These are phyloP conservation scores for Pythium volutum DNA, from an alignment of 352 stramenopile genomes.

Conservation along the genomic window DNA sequence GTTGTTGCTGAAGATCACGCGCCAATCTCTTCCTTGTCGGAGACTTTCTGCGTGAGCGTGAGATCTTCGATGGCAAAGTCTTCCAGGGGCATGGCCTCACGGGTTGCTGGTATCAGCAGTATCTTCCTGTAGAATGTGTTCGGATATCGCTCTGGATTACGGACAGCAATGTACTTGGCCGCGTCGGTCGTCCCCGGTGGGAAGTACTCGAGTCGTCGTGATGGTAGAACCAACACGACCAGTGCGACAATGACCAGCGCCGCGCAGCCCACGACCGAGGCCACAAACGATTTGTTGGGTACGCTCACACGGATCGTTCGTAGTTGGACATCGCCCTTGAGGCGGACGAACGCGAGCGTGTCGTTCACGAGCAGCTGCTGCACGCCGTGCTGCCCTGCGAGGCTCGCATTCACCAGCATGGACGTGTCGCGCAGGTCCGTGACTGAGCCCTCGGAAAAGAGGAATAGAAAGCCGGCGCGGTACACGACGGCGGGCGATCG, in stretches of 20 bases:
- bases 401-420: not conserved
- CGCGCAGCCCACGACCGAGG: conserved; percentile 2
- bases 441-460: conserved; percentile 8
- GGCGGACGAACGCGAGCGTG: conserved; percentile 8
- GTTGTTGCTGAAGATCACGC: not conserved
- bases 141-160: conserved; percentile 5
- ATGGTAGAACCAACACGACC: not conserved
- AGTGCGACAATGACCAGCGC: conserved; percentile 1
- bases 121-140: conserved; percentile 7
- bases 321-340: conserved; percentile 12
- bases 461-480: conserved; percentile 3
- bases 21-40: not conserved
- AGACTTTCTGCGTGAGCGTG: not conserved
- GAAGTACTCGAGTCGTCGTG: conserved; percentile 12
- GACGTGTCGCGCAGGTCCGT: conserved; percentile 17
- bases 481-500: not conserved
- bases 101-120: conserved; percentile 8
- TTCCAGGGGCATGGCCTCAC: conserved; percentile 1
- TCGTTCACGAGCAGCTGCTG: not conserved
- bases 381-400: not conserved
- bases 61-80: conserved; percentile 13
- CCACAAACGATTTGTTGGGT: not conserved
- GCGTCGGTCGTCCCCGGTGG: not conserved
- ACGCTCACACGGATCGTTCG: conserved; percentile 11
- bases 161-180: conserved; percentile 1